Conservation (phyloP, 805 yeast genomes). For the Kuraishia piskuri region DNA sequence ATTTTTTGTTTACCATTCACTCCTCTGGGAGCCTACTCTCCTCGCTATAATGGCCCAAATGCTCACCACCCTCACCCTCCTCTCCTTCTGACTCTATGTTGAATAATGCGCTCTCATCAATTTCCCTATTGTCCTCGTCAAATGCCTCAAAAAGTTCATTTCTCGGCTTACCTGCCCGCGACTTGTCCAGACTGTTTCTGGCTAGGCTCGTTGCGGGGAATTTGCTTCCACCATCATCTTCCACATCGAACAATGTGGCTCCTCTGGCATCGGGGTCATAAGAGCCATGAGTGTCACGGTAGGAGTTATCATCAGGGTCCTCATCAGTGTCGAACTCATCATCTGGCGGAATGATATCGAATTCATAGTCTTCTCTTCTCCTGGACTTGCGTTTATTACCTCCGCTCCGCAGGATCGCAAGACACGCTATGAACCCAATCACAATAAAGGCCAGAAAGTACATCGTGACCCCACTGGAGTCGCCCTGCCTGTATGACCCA, state of each 20-base stretch:
- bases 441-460: constrained; percentile 53
- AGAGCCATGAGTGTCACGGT: constrained; percentile 5
- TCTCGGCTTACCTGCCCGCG: neutral
- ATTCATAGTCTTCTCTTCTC: constrained; percentile 65
- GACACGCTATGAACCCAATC: constrained; percentile 43
- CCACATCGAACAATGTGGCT: constrained; percentile 5
- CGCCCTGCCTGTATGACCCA: constrained; percentile 16
- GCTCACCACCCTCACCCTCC: neutral
- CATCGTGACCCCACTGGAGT: constrained; percentile 41
- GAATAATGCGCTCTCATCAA: neutral
- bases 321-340: constrained; percentile 22
- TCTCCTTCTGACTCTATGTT: neutral
- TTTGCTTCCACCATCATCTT: neutral
- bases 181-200: constrained; percentile 16
- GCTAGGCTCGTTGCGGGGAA: constrained; percentile 10
- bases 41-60: neutral
- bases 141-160: neutral
- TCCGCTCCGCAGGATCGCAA: constrained; percentile 32
- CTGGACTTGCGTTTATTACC: constrained; percentile 32
- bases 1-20: no score
- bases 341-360: constrained; percentile 69
- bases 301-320: constrained; percentile 18
- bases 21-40: neutral
- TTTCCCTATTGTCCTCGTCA: neutral
- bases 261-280: constrained; percentile 2